Evolutionary conservation across 1,284 basidiomycete species (phyloP), one percentile per base, ranked within the genome.

Genomic region (Papiliotrema nemorosa): DNA sequence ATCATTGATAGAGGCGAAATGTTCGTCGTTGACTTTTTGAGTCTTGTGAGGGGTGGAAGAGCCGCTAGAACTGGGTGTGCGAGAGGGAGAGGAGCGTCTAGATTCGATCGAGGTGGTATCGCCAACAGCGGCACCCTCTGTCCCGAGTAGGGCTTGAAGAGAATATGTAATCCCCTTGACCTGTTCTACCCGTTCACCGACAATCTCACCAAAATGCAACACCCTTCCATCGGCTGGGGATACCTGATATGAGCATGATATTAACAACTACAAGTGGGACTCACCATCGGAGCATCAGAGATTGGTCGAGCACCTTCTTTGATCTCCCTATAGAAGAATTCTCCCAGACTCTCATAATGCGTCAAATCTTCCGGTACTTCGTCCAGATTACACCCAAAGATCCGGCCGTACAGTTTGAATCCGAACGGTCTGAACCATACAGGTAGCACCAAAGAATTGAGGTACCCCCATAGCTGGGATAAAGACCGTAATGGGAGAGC

Each of bases 81-180:
- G 22, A n/a, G n/a, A n/a, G 16, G 52, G 26, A 16, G 35, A 31
- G 26, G 44, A 18, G 52, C 51, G 46, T 24, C 51, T 54, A 0
- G 59, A 52, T 5, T 51, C 54, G 34, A 68, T 57, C 36, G 58
- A 50, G 27, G 48, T 50, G 6, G 47, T 41, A 44, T 66, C 57
- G 25, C 63, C 63, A 20, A 65, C 55, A 2, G 62, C 59, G 20
- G 54, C 36, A 4, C 56, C 56, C 18, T 68, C 59, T 4, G 86
- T 81, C 34, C 90, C 90, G 9, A 97, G 83, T 0, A 98, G 79
- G 0, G 93, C 92, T 59, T 94, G 88, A 22, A 98, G 81, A 6
- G 91, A 96, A 68, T 97, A 97, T 1, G 91, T 97, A 58, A 96
- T 86, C 16, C 94, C 94, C 75, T 98, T 99, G 67, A 99, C 91